phyloP scores from a whole-genome alignment of 1,284 basidiomycete species.

The Naganishia sp. region DNA sequence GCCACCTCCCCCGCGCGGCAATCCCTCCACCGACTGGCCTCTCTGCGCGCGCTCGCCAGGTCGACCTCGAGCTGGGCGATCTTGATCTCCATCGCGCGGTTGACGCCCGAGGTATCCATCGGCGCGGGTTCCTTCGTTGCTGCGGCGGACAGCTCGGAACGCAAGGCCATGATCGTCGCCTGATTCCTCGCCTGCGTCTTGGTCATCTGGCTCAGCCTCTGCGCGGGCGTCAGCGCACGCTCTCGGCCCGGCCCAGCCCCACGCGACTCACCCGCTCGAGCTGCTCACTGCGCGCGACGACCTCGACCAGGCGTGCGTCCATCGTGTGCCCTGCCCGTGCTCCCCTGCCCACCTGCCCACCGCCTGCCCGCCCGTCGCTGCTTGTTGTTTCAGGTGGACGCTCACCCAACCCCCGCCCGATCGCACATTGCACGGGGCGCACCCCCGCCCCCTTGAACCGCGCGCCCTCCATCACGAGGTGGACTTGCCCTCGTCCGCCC shows the following conservation, averaged over 20 bases:
- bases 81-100: slow-evolving; percentile 6
- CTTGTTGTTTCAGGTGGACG: too few relatives aligned
- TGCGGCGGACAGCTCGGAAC: slow-evolving; percentile 37
- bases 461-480: too few relatives aligned
- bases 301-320: slow-evolving; percentile 43
- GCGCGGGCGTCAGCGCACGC: background rate
- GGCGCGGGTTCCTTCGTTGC: background rate
- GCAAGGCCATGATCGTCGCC: slow-evolving; percentile 19
- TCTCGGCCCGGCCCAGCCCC: background rate
- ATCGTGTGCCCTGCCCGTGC: background rate
- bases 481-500: too few relatives aligned
- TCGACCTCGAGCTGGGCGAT: slow-evolving; percentile 4
- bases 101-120: background rate
- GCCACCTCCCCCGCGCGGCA: background rate
- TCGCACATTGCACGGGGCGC: too few relatives aligned
- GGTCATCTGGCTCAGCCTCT: slow-evolving; percentile 26
- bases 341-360: too few relatives aligned
- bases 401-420: too few relatives aligned
- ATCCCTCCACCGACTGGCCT: slow-evolving; percentile 14
- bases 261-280: slow-evolving; percentile 51
- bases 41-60: background rate
- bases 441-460: too few relatives aligned
- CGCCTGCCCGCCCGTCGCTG: too few relatives aligned
- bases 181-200: slow-evolving; percentile 17
- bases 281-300: slow-evolving; percentile 46